These are phyloP conservation scores for Diaporthe amygdali DNA, from an alignment of 2,329 filamentous ascomycete genomes.

Conservation along the genomic window DNA sequence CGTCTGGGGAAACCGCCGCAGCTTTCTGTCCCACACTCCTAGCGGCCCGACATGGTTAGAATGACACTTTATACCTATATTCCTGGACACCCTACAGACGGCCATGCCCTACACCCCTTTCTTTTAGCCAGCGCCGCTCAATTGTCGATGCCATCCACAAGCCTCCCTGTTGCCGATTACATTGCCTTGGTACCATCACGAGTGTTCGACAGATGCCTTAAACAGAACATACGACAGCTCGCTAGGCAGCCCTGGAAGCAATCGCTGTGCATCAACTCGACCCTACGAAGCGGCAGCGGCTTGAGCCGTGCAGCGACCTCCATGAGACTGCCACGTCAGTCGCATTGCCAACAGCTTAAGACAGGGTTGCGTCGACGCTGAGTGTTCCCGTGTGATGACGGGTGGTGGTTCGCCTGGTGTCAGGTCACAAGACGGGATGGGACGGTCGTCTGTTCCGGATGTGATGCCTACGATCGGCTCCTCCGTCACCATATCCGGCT, in stretches of 20 bases:
- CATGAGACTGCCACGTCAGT: conserved; percentile 23
- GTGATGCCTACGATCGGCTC: not conserved
- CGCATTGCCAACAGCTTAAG: not conserved
- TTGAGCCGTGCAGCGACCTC: not conserved
- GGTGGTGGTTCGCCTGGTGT: not conserved
- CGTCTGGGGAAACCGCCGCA: not conserved
- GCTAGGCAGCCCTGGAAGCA: conserved; percentile 11
- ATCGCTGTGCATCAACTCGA: conserved; percentile 19
- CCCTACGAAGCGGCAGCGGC: not conserved
- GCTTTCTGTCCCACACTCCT: not conserved
- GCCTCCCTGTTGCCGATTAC: not conserved
- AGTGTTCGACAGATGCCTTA: not conserved
- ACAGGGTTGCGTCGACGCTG: not conserved
- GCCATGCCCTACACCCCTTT: conserved; percentile 6
- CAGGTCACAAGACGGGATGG: not conserved
- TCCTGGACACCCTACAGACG: not conserved
- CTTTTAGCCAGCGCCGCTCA: not conserved
- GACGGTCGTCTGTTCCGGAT: not conserved
- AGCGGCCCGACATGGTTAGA: not conserved
- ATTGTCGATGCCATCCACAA: not conserved
- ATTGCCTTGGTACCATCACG: not conserved
- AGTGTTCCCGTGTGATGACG: not conserved
- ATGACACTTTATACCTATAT: not conserved
- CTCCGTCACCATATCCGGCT: not conserved
- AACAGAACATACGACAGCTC: conserved; percentile 22